Evolutionary conservation across 1,139 yeast species (phyloP).

Genomic region (Saccharomyces uvarum): DNA sequence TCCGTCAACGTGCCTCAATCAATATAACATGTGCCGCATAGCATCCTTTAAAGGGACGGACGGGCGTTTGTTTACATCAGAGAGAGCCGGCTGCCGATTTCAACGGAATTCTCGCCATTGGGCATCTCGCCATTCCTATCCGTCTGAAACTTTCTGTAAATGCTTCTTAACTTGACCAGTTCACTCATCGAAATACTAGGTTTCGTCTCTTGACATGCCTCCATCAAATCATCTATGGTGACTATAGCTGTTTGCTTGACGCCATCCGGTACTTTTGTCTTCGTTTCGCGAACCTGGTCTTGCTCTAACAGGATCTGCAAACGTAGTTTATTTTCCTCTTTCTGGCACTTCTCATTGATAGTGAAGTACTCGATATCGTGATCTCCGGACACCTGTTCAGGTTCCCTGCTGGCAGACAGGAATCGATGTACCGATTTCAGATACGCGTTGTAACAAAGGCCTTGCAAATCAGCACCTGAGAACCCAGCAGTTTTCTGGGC

Average conservation of each 20-base stretch:
- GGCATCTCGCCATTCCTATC: conserved; percentile 89
- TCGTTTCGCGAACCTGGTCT: background rate
- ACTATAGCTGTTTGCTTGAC: conserved; percentile 30
- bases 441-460: conserved; percentile 85
- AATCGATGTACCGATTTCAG: conserved; percentile 81
- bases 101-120: conserved; percentile 72
- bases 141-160: conserved; percentile 67
- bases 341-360: background rate
- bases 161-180: conserved; percentile 48
- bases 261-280: background rate
- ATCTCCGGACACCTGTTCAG: background rate
- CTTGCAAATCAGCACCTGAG: conserved; percentile 94
- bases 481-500: conserved; percentile 65
- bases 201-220: conserved; percentile 67
- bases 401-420: conserved; percentile 27
- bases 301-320: background rate
- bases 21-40: background rate
- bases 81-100: conserved; percentile 64
- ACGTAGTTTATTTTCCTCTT: background rate
- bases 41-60: background rate
- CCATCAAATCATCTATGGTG: conserved; percentile 47
- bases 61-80: conserved; percentile 10
- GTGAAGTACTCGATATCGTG: background rate
- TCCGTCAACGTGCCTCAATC: background rate
- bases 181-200: conserved; percentile 80